phyloP scores from a whole-genome alignment of 495 filamentous ascomycete species.

The Aspergillus panamensis region DNA sequence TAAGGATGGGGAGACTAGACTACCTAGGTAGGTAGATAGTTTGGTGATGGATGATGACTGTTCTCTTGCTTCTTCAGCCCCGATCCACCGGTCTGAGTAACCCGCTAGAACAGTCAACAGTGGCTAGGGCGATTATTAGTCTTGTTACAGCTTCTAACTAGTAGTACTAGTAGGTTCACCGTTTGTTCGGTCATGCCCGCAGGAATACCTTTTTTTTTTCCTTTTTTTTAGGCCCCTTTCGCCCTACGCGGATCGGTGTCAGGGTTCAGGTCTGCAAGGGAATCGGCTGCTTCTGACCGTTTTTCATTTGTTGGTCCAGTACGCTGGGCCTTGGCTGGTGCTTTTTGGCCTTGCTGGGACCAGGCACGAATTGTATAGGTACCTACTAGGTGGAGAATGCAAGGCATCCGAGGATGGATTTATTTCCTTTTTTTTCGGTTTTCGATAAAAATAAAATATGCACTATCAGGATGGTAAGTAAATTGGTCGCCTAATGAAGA shows the following conservation, averaged over 20 bases:
- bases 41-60: too few species aligned
- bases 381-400: background rate
- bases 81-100: background rate
- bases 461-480: background rate
- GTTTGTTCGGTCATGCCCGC: background rate
- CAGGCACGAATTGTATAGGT: background rate
- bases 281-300: background rate
- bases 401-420: background rate
- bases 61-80: background rate
- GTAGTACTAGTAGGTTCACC: too few species aligned
- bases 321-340: background rate
- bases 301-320: background rate
- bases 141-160: too few species aligned
- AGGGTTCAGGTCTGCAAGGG: background rate
- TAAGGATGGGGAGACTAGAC: too few species aligned
- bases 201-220: background rate
- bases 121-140: too few species aligned
- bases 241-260: background rate
- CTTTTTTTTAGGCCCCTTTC: background rate
- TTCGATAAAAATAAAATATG: background rate
- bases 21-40: too few species aligned
- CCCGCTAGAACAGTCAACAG: too few species aligned
- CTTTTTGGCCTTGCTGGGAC: background rate
- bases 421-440: conserved; percentile 5
- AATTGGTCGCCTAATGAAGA: background rate